Conservation (phyloP, 1,284 basidiomycete genomes). For the Calocybe gambosa region DNA sequence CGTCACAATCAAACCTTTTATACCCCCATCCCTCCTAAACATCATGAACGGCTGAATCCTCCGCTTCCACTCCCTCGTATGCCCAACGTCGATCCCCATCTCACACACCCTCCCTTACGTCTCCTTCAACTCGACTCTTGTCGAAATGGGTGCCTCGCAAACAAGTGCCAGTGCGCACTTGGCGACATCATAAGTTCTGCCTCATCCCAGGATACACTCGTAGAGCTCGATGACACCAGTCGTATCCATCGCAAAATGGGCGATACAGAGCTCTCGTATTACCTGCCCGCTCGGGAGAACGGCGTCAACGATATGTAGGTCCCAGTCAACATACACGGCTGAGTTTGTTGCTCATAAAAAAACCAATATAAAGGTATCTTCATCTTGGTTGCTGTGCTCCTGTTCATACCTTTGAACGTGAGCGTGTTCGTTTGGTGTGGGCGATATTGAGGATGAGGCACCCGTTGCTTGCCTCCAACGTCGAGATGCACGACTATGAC, state of each 20-base stretch:
- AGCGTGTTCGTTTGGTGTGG: conserved; percentile 58
- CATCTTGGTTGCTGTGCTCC: conserved; percentile 61
- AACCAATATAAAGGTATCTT: conserved; percentile 44
- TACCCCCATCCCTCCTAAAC: not conserved
- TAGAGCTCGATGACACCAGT: conserved; percentile 30
- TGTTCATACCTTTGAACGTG: conserved; percentile 31
- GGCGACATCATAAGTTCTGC: conserved; percentile 6
- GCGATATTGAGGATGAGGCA: conserved; percentile 62
- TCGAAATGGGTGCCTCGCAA: conserved; percentile 6
- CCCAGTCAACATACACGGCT: too few species aligned
- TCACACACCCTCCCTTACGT: not conserved
- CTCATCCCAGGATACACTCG: conserved; percentile 20
- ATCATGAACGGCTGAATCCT: not conserved
- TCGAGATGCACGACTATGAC: conserved; percentile 57
- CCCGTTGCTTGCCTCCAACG: conserved; percentile 56
- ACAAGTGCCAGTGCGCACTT: conserved; percentile 6
- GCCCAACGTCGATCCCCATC: not conserved
- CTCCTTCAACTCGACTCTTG: not conserved
- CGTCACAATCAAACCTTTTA: not conserved
- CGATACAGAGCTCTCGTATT: conserved; percentile 67
- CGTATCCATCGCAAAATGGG: conserved; percentile 44
- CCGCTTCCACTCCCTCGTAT: not conserved
- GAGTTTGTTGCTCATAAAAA: conserved; percentile 2
- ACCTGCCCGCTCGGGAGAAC: conserved; percentile 60
- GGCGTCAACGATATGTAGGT: conserved; percentile 81